Conservation (phyloP, 2,329 filamentous ascomycete species). For the Sordariomycetes sp. region DNA sequence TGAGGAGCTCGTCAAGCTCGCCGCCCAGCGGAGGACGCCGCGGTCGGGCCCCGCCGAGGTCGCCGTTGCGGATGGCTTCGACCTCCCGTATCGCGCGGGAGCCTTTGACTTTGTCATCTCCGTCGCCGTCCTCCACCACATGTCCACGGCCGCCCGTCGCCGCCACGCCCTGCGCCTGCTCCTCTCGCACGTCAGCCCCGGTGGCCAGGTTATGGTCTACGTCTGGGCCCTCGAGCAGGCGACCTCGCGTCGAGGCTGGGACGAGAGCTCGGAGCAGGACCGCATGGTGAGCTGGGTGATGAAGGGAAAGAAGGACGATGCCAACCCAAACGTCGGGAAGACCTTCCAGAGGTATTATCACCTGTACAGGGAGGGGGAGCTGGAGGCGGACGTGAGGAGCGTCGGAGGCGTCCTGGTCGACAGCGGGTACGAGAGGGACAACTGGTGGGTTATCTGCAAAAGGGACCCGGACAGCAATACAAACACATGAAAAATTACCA, state of each 20-base stretch:
- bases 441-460: slow-evolving; percentile 81
- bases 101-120: slow-evolving; percentile 77
- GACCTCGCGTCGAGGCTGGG: slow-evolving; percentile 79
- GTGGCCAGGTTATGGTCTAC: slow-evolving; percentile 70
- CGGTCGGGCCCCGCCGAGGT: slow-evolving; percentile 46
- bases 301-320: slow-evolving; percentile 15
- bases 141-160: slow-evolving; percentile 68
- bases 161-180: slow-evolving; percentile 64
- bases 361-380: slow-evolving; percentile 76
- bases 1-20: slow-evolving; percentile 42
- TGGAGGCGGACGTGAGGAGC: slow-evolving; percentile 67
- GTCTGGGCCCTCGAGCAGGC: slow-evolving; percentile 96
- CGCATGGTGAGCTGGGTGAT: slow-evolving; percentile 95
- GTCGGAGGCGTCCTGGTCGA: slow-evolving; percentile 71
- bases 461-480: too few species aligned
- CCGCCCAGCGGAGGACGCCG: slow-evolving; percentile 15
- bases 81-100: slow-evolving; percentile 62
- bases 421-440: slow-evolving; percentile 90
- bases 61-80: slow-evolving; percentile 72
- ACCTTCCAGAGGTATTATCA: slow-evolving; percentile 92
- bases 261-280: slow-evolving; percentile 75
- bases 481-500: too few species aligned
- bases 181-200: slow-evolving; percentile 51
- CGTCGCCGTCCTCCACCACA: slow-evolving; percentile 89
- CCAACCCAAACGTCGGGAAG: slow-evolving; percentile 22